A percentile compares a stretch with the other conserved stretches of the same genome.
These are phyloP conservation scores for Leccinum sublutescens DNA, from an alignment of 768 basidiomycete genomes.

Conservation along the genomic window DNA sequence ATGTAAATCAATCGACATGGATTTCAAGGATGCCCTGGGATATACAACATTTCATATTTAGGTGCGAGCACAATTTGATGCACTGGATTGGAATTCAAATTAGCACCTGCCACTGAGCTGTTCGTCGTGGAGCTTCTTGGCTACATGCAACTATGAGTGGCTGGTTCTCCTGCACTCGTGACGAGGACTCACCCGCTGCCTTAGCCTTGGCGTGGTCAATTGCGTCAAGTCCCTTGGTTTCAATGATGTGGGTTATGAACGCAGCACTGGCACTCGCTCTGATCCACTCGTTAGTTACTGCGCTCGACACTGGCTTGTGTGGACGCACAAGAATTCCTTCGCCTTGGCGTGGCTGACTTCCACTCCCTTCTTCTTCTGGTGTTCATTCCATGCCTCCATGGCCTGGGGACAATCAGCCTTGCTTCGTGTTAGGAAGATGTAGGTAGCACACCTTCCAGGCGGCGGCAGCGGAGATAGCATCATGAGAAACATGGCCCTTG, in stretches of 20 bases:
- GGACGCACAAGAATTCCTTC: slow-evolving; percentile 50
- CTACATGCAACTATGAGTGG: slow-evolving; percentile 11
- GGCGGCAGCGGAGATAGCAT: slow-evolving; percentile 66
- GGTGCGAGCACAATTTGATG: not conserved
- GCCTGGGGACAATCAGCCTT: slow-evolving; percentile 40
- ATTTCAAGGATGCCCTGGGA: not conserved
- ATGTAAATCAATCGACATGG: not conserved
- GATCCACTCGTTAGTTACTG: not conserved
- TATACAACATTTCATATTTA: slow-evolving; percentile 10
- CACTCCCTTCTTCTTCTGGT: slow-evolving; percentile 48
- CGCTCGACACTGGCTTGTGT: slow-evolving; percentile 1
- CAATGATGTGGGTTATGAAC: slow-evolving; percentile 51
- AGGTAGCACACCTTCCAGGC: slow-evolving; percentile 50
- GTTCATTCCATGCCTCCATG: slow-evolving; percentile 60
- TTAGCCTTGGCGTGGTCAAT: slow-evolving; percentile 45
- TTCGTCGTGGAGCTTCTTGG: not conserved
- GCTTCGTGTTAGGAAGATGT: not conserved
- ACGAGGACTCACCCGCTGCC: slow-evolving; percentile 28
- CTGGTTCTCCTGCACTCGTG: not conserved
- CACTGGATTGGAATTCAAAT: not conserved
- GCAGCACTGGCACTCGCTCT: slow-evolving; percentile 56
- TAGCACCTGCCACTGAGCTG: not conserved
- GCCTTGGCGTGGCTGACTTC: slow-evolving; percentile 50
- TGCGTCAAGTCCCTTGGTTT: slow-evolving; percentile 58
- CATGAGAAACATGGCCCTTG: slow-evolving; percentile 59